Base-by-base conservation (phyloP, 331 rosid genomes). In the Pyracantha coccinea region DNA sequence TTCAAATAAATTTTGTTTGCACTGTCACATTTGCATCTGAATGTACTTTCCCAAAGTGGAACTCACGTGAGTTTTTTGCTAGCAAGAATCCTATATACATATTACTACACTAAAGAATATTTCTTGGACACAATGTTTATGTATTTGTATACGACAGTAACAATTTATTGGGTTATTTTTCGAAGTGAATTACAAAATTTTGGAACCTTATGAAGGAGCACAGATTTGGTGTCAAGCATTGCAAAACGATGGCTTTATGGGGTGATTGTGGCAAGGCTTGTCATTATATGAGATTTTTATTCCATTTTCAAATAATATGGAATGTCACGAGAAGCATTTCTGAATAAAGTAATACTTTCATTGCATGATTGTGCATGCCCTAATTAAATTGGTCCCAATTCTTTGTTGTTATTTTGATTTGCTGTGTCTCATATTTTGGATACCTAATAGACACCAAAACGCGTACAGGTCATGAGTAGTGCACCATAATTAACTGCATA, bases 41-140 rank as follows among this genome's bases (percentile, higher is more conserved):
- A 89, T 89, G 97, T 91, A 89, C 98, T 86, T 89, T 91, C 86
- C 93, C 96, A 71, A 87, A 88, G 95, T 82, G 87, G 83, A 86
- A 65, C 89, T 90, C 99, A 94, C 97, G 99, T 94, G 97, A 92
- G 82, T 81, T 82, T 83, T 85, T 77, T 77, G 55, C 75, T 80
- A 79, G 86, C 92, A 83, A 78, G 55, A 50, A 83, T 81, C 88
- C 83, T 50, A 71, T 75, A 73, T 44, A 80, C 35, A 71, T 75
- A 73, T 27, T 68, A 31, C 54, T 60, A 68, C 58, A 69, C 79
- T 52, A 62, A 31, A 15, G 57, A 50, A 50, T 50, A 54, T 3
- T 71, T 27, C 33, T 71, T 70, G 74, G 74, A 53, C 38, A 52
- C 25, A 17, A 27, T 66, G 50, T 25, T 7, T 32, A 9, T 53